phyloP scores from a whole-genome alignment of 257 asterid genomes.

The Lantana camara region DNA sequence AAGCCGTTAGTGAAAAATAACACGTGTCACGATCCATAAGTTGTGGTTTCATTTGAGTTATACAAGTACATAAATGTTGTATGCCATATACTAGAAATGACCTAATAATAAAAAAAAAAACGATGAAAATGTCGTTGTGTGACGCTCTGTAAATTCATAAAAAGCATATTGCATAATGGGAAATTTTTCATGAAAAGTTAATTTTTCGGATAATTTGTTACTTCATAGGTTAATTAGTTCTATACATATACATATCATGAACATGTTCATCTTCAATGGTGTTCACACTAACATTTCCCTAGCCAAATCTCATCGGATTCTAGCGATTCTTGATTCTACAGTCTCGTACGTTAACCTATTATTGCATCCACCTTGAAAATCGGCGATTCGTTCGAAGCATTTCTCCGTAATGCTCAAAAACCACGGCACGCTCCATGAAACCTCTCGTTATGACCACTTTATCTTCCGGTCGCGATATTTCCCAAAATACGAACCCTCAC shows the following conservation, averaged over 20 bases:
- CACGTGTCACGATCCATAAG: constrained; percentile 13
- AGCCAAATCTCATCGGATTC: constrained; percentile 41
- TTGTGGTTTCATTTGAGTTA: not conserved
- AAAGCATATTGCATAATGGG: not conserved
- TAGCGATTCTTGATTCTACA: constrained; percentile 40
- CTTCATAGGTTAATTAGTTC: not conserved
- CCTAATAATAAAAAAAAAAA: too few species aligned
- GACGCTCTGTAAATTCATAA: not conserved
- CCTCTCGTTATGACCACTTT: constrained; percentile 50
- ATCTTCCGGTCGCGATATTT: constrained; percentile 43
- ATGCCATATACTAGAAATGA: too few species aligned
- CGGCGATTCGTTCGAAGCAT: constrained; percentile 25
- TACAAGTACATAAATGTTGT: not conserved
- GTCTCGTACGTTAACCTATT: constrained; percentile 32
- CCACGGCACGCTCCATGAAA: constrained; percentile 36
- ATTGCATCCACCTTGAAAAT: constrained; percentile 12
- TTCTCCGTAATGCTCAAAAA: constrained; percentile 37
- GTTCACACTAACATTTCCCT: constrained; percentile 29
- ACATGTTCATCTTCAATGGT: constrained; percentile 65
- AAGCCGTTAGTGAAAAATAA: not conserved
- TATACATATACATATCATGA: not conserved
- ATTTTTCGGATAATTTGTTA: not conserved
- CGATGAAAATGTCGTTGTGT: not conserved
- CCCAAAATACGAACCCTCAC: constrained; percentile 14
- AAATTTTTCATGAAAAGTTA: not conserved